Evolutionary conservation across 2,329 filamentous ascomycete species (phyloP).

Genomic region (Botrytis deweyae): DNA sequence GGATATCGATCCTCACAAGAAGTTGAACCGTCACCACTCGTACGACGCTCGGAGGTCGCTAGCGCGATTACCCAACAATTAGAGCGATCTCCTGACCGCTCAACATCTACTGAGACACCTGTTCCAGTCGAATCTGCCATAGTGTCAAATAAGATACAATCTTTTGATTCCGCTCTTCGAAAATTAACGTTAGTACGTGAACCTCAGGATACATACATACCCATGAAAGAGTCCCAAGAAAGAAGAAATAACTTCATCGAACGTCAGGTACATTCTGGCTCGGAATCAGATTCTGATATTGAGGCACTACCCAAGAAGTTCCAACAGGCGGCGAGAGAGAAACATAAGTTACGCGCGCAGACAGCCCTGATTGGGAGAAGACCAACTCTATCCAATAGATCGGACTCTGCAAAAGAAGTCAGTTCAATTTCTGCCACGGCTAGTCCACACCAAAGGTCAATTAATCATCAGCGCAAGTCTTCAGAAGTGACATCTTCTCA

Average conservation of each 20-base stretch:
- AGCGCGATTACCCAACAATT: constrained; percentile 25
- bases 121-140: not conserved
- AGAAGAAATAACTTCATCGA: constrained; percentile 23
- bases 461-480: not conserved
- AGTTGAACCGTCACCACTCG: constrained; percentile 30
- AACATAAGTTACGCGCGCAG: not conserved
- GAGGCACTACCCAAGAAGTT: constrained; percentile 22
- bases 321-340: not conserved
- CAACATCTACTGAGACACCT: constrained; percentile 22
- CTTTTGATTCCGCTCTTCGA: constrained; percentile 26
- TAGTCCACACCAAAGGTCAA: not conserved
- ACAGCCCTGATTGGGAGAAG: not conserved
- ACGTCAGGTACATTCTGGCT: constrained; percentile 15
- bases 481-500: not conserved
- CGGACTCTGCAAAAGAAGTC: not conserved
- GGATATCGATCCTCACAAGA: constrained; percentile 31
- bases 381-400: not conserved
- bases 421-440: not conserved
- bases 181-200: constrained; percentile 22
- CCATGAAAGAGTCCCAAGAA: constrained; percentile 38
- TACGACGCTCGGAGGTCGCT: constrained; percentile 13
- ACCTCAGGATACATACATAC: constrained; percentile 31
- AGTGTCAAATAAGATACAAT: constrained; percentile 22
- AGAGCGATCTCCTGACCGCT: constrained; percentile 24
- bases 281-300: constrained; percentile 31